Percentiles rank a stretch among this genome's conserved stretches.
Conservation (phyloP, 148 eudicot species). For the Dianthus caryophyllus region DNA sequence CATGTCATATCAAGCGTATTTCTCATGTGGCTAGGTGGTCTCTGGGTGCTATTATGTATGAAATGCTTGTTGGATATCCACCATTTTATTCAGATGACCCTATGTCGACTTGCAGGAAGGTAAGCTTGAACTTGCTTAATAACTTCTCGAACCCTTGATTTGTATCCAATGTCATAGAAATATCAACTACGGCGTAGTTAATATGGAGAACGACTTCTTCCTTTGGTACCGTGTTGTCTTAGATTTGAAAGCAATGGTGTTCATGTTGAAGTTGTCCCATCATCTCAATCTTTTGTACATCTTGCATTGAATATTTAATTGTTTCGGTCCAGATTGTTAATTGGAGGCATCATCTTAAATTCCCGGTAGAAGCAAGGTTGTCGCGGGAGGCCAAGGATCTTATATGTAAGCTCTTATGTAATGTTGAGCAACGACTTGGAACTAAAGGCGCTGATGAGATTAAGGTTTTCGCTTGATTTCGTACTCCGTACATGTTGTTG, state of each 20-base stretch:
- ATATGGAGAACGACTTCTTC: background rate
- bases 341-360: conserved; percentile 95
- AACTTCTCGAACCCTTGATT: background rate
- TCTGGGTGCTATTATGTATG: conserved; percentile 97
- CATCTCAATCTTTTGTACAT: background rate
- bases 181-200: background rate
- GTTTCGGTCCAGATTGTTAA: conserved; percentile 69
- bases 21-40: conserved; percentile 70
- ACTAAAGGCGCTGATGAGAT: conserved; percentile 95
- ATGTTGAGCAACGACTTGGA: conserved; percentile 88
- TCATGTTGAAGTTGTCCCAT: background rate
- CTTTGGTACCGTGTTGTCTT: background rate
- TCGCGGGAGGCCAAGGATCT: conserved; percentile 95
- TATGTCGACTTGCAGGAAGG: conserved; percentile 98
- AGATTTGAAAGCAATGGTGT: background rate
- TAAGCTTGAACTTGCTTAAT: conserved; percentile 17
- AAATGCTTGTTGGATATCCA: conserved; percentile 99
- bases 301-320: background rate
- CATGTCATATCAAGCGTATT: conserved; percentile 14
- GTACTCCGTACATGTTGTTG: background rate
- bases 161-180: background rate
- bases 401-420: conserved; percentile 79
- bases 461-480: conserved; percentile 49
- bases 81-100: conserved; percentile 99
- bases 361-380: conserved; percentile 93